Evolutionary conservation across 83 land plant genomes (phyloP), one percentile per base, ranked within the genome.

Genomic region (Thuja plicata): DNA sequence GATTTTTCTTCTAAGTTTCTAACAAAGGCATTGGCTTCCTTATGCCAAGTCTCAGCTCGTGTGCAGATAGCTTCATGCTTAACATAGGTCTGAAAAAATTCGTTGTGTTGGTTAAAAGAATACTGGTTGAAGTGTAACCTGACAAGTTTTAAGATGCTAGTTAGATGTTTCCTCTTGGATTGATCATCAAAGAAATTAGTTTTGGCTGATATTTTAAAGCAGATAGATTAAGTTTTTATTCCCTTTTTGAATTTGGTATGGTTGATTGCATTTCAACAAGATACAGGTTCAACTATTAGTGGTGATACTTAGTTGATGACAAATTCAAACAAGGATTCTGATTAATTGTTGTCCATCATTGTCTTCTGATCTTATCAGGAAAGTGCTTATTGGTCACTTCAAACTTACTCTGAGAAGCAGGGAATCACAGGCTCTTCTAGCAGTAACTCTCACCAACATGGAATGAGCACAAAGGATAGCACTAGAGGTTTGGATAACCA

Each of bases 361-460:
- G 60, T 84, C 21, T 50, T 50, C 57, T 84, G 60, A 84, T 84
- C 38, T 76, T 88, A 87, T 89, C 91, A 92, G 94, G 94, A 90
- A 73, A 91, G 70, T 89, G 45, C 89, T 27, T 92, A 92, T 82
- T 90, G 93, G 85, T 88, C 92, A 55, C 84, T 73, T 46, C 87
- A 89, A 76, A 84, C 88, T 0, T 90, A 87, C 78, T 37, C 88
- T 9, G 91, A 95, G 87, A 95, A 95, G 89, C 92, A 87, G 87
- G 94, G 92, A 6, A 41, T 80, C n/a, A 87, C 93, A 82, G 96
- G 91, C 12, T 73, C 90, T 40, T 73, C 88, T 17, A 90, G 62
- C 60, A 84, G 76, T 78, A 73, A 77, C 66, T 88, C 89, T 16
- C 90, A 86, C 87, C 86, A 91, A 79, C 87, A 92, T 87, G 79